Evolutionary conservation across 345 rosid genomes (phyloP).

Genomic region (Eucalyptus virginea): DNA sequence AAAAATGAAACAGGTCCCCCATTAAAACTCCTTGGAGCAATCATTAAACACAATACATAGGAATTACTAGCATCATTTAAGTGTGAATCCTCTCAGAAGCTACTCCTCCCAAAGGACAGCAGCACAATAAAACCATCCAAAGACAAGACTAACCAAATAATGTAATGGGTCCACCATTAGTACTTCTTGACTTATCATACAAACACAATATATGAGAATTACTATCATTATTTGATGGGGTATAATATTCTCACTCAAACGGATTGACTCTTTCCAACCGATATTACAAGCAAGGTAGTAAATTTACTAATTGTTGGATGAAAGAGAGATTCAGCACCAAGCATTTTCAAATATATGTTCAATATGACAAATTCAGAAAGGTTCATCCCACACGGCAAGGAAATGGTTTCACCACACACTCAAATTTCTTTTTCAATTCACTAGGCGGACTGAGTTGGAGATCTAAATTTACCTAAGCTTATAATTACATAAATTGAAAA

Average conservation of each 20-base stretch:
- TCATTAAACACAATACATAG: not conserved
- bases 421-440: not conserved
- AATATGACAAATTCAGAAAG: not conserved
- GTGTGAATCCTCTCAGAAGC: not conserved
- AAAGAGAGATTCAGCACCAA: not conserved
- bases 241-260: not conserved
- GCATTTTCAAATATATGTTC: not conserved
- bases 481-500: not conserved
- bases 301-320: not conserved
- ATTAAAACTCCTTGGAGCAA: not conserved
- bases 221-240: not conserved
- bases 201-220: not conserved
- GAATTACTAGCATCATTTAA: not conserved
- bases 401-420: not conserved
- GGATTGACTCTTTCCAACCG: not conserved
- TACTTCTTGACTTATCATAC: not conserved
- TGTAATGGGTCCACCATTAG: not conserved
- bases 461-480: not conserved
- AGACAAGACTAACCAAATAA: not conserved
- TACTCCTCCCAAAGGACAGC: not conserved
- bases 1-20: no score
- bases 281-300: not conserved
- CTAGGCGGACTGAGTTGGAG: not conserved
- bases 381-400: not conserved
- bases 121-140: not conserved